These are phyloP conservation scores for Aspergillus quadrilineatus DNA, from an alignment of 2,329 filamentous ascomycete species.

Conservation along the genomic window DNA sequence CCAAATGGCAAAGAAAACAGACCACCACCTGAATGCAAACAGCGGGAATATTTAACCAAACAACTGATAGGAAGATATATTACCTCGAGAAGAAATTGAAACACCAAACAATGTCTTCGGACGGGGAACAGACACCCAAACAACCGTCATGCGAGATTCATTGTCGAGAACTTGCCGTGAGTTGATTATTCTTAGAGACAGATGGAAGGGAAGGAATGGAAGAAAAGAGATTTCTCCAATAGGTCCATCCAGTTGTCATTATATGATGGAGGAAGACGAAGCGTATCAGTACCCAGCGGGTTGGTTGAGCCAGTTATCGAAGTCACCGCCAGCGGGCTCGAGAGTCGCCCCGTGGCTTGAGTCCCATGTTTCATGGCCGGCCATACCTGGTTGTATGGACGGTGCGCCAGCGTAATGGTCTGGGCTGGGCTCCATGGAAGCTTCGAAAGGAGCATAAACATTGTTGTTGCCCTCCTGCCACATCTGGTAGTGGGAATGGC, in stretches of 20 bases:
- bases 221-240: slow-evolving; percentile 3
- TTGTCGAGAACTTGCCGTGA: neutral
- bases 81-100: neutral
- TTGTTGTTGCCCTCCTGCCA: slow-evolving; percentile 26
- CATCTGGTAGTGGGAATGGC: slow-evolving; percentile 19
- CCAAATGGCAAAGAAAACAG: slow-evolving; percentile 5
- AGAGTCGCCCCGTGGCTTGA: slow-evolving; percentile 36
- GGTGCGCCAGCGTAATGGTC: slow-evolving; percentile 14
- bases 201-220: neutral
- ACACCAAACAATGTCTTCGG: neutral
- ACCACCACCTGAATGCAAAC: slow-evolving; percentile 6
- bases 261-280: neutral
- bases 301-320: slow-evolving; percentile 48
- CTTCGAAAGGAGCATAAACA: slow-evolving; percentile 20
- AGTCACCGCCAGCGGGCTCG: slow-evolving; percentile 45
- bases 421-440: slow-evolving; percentile 18
- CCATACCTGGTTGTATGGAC: slow-evolving; percentile 28
- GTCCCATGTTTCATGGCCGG: slow-evolving; percentile 38
- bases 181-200: neutral
- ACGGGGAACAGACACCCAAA: slow-evolving; percentile 7
- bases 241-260: slow-evolving; percentile 12
- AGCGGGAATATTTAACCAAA: neutral
- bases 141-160: neutral
- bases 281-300: slow-evolving; percentile 14
- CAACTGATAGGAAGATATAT: neutral